These are phyloP conservation scores for Venturia asperata DNA, from an alignment of 2,329 filamentous ascomycete genomes.

Conservation along the genomic window DNA sequence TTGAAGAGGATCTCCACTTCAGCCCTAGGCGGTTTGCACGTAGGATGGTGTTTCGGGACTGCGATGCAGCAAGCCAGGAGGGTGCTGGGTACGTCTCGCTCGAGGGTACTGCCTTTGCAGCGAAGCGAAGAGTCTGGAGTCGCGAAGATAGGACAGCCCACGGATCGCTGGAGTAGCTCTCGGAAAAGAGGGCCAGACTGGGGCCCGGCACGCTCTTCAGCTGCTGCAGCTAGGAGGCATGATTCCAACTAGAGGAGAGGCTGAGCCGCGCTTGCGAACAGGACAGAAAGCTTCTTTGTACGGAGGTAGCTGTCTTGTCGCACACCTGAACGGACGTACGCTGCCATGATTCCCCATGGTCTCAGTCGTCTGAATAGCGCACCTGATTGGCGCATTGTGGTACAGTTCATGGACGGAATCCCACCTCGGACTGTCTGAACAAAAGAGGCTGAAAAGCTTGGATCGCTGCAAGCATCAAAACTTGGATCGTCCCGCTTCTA, in stretches of 20 bases:
- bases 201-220: neutral
- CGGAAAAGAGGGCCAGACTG: neutral
- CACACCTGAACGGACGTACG: neutral
- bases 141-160: neutral
- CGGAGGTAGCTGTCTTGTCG: neutral
- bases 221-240: neutral
- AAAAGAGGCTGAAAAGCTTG: constrained; percentile 1
- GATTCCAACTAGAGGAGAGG: too few species aligned
- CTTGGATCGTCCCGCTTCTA: neutral
- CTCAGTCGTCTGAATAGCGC: too few species aligned
- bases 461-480: neutral
- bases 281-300: too few species aligned
- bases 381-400: neutral
- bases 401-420: neutral
- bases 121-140: neutral
- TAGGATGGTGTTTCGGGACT: neutral
- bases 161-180: neutral
- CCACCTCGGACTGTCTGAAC: neutral
- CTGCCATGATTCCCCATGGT: neutral
- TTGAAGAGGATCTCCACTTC: neutral
- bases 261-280: neutral
- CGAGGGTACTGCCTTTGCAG: neutral
- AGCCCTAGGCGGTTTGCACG: neutral
- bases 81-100: neutral
- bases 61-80: neutral